Base-by-base conservation (phyloP, 2,329 filamentous ascomycete species). In the Pseudomassariella vexata region DNA sequence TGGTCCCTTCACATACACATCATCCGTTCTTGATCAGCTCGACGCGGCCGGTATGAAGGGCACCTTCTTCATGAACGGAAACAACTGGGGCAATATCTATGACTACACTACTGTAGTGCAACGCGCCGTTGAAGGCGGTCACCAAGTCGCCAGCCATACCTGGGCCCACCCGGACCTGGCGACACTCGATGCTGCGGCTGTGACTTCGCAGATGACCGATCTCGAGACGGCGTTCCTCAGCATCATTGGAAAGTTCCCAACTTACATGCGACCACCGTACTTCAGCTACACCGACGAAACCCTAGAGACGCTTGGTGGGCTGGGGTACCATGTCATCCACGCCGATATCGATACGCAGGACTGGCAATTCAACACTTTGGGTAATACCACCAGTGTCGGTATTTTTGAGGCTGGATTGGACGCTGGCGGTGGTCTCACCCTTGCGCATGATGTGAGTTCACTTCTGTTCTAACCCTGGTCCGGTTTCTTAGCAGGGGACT, bases 181-280 rank as follows among this genome's bases (percentile, higher is more conserved):
- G 28, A 39, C 47, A 21, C 47, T 70, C 9, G 52, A 52, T 3
- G 44, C 49, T 3, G 38, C 41, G 2, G 55, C 58, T 30, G 58
- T 64, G 19, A 53, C 41, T 12, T 47, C 53, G 4, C 59, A 73
- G 40, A 60, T 72, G 45, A 44, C 57, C 19, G 62, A 62, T 41
- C 61, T 66, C 16, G 68, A 73, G 46, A 59, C 57, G 17, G 68
- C 65, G 0, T 38, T 72, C 18, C 48, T 52, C 14, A 65, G 63
- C 37, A 63, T 71, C 30, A 44, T 73, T 20, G 68, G 68, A 20
- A 55, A 54, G 23, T 65, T 66, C 32, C 68, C 69, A 3, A 69
- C 66, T 6, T 72, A 73, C 45, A 70, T 72, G 64, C 62, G 69
- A 4, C 64, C 69, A 8, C 69, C 69, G 2, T 72, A 67, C 45